Evolutionary conservation across 257 asterid genomes (phyloP), one percentile per base, ranked within the genome.

Genomic region (Jacaranda mimosifolia): DNA sequence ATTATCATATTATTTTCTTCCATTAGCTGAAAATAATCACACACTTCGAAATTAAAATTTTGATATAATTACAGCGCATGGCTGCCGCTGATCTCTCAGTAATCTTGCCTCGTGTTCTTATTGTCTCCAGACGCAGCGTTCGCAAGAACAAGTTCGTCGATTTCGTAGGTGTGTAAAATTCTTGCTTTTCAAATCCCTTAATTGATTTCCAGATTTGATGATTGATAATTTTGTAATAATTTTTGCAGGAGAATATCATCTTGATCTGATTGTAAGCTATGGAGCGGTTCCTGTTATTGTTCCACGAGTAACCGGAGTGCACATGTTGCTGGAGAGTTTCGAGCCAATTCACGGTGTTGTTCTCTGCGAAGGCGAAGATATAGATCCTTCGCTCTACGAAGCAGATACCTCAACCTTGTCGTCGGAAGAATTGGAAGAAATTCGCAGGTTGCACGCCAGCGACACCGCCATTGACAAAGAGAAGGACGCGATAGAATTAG

Each of bases 341-440:
- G 92, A 91, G 78, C 98, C 97, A 9, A 92, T 94, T 35, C 98
- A 94, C 70, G 98, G 98, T 18, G 97, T 94, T 18, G 91, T 94
- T 26, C 91, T 94, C 60, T 94, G 98, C 52, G 97, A 94, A 74
- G 98, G 98, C 11, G 98, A 94, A 63, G 98, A 94, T 75, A 90
- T 91, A 26, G 95, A 91, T 59, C 97, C 98, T 1, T 90, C 97
- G 0, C 89, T 77, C 18, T 91, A 94, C 70, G 97, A 88, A 19
- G 84, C 92, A 10, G 97, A 85, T 39, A 13, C 62, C 7, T 76
- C 90, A 0, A 79, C 82, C 38, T 77, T 91, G 14, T 85, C 97
- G 5, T 46, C 83, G 0, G 90, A 90, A 11, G 98, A 94, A 9
- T 38, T 91, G 0, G 97, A 94, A 70, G 97, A 91, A 32, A 88